These are phyloP conservation scores for Gremmenia infestans DNA, from an alignment of 2,329 filamentous ascomycete species.

Conservation along the genomic window DNA sequence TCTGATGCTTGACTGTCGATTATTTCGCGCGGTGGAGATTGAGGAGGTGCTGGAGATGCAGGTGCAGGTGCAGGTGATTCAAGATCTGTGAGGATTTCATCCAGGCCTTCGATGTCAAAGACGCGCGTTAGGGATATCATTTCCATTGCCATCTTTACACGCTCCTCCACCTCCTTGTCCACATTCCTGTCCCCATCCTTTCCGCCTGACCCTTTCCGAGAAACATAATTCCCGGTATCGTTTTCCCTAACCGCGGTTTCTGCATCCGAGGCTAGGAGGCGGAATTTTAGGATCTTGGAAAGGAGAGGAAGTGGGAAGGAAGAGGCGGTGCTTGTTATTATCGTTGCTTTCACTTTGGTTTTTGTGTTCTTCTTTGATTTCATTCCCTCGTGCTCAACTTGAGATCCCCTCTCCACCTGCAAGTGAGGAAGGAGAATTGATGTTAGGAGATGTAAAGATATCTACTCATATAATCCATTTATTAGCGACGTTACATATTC, in stretches of 20 bases:
- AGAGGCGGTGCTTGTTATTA: slow-evolving; percentile 30
- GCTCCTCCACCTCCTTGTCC: slow-evolving; percentile 5
- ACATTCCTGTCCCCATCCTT: background rate
- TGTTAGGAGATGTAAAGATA: slow-evolving; percentile 26
- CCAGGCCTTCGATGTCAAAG: slow-evolving; percentile 54
- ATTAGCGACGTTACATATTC: background rate
- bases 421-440: slow-evolving; percentile 19
- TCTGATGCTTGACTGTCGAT: slow-evolving; percentile 15
- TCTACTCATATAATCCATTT: slow-evolving; percentile 8
- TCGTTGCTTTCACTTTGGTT: slow-evolving; percentile 12
- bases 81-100: slow-evolving; percentile 51
- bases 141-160: slow-evolving; percentile 36
- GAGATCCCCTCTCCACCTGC: background rate
- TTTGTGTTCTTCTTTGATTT: background rate
- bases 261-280: slow-evolving; percentile 7
- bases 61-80: background rate
- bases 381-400: no score
- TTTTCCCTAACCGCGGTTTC: background rate
- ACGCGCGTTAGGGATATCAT: slow-evolving; percentile 50
- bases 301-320: slow-evolving; percentile 26
- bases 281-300: slow-evolving; percentile 22
- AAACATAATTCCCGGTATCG: slow-evolving; percentile 4
- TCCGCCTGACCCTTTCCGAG: background rate
- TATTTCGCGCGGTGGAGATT: slow-evolving; percentile 7
- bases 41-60: background rate